Conservation (phyloP, 306 rosid species). For the Vigna trinervia region DNA sequence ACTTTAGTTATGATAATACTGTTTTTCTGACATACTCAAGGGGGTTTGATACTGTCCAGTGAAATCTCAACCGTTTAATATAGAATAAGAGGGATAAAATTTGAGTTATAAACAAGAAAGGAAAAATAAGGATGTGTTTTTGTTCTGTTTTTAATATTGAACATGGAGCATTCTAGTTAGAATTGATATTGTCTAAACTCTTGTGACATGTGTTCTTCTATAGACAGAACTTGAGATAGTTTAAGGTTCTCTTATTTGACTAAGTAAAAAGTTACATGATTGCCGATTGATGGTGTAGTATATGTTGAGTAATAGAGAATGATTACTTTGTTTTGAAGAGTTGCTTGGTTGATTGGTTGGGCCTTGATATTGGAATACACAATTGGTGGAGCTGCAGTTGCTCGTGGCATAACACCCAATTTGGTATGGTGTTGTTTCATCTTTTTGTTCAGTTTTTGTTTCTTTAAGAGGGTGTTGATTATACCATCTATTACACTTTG, state of each 20-base stretch:
- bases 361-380: slow-evolving; percentile 88
- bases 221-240: not conserved
- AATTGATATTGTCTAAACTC: too few relatives aligned
- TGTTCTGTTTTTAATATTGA: too few relatives aligned
- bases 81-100: too few relatives aligned
- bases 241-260: not conserved
- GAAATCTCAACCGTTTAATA: too few relatives aligned
- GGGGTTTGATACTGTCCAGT: not conserved
- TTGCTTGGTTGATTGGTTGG: slow-evolving; percentile 98
- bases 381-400: slow-evolving; percentile 87
- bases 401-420: slow-evolving; percentile 97
- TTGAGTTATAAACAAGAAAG: too few relatives aligned
- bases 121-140: too few relatives aligned
- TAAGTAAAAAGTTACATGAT: not conserved
- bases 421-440: slow-evolving; percentile 57
- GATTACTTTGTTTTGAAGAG: slow-evolving; percentile 53
- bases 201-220: not conserved
- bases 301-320: not conserved
- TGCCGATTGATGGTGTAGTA: slow-evolving; percentile 23
- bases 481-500: not conserved
- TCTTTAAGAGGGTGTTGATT: not conserved
- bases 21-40: not conserved
- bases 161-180: too few relatives aligned
- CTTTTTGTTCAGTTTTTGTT: not conserved
- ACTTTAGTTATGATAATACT: not conserved